These are phyloP conservation scores for Anthracocystis setariae DNA, from an alignment of 1,284 basidiomycete genomes.

Conservation along the genomic window DNA sequence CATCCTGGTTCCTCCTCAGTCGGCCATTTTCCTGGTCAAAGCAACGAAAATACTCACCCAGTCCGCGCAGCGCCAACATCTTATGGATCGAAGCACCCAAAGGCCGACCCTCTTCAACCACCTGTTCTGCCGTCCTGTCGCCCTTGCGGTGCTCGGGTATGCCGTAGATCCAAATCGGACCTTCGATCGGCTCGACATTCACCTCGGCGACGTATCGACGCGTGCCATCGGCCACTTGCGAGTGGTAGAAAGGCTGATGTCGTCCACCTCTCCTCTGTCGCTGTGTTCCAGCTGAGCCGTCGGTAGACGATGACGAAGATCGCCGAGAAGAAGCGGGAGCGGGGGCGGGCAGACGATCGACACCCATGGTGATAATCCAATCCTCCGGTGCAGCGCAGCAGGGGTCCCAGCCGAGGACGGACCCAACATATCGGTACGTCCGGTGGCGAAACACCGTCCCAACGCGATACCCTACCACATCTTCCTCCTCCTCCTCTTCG, in stretches of 20 bases:
- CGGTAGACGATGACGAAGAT: background rate
- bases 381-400: conserved; percentile 43
- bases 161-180: conserved; percentile 40
- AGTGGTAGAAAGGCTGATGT: conserved; percentile 46
- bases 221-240: conserved; percentile 30
- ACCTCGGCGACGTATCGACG: conserved; percentile 43
- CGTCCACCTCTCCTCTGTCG: conserved; percentile 14
- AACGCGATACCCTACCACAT: conserved; percentile 24
- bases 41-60: conserved; percentile 41
- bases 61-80: conserved; percentile 17
- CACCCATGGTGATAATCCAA: conserved; percentile 56
- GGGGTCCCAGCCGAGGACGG: conserved; percentile 45
- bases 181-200: conserved; percentile 22
- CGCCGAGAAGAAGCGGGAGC: background rate
- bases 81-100: conserved; percentile 7
- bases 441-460: conserved; percentile 54
- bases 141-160: background rate
- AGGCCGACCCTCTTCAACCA: conserved; percentile 9
- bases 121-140: background rate
- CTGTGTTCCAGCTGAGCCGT: background rate
- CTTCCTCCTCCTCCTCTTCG: conserved; percentile 6
- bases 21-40: conserved; percentile 28
- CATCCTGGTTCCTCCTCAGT: conserved; percentile 15
- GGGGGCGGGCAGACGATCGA: conserved; percentile 39
- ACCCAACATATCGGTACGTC: conserved; percentile 46